Base-by-base conservation (phyloP, 106 monocot species). In the Xerophyta viscosa region DNA sequence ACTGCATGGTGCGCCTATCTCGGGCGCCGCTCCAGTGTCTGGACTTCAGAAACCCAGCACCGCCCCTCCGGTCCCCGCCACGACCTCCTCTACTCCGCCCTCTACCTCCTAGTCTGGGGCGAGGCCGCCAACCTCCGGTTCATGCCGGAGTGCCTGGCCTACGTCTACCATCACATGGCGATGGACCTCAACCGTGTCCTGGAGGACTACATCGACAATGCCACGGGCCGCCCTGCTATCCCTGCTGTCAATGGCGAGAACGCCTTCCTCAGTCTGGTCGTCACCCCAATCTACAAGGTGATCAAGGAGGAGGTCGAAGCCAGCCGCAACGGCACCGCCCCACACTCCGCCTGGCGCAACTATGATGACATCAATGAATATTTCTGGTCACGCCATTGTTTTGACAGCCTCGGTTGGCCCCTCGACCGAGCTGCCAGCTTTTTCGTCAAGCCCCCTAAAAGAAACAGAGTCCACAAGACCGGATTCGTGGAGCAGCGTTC, bases 401-500 rank as follows among this genome's bases (percentile, higher is more conserved):
- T 93, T 27, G 71, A 77, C 1, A 56, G 69, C 48, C 61, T 93
- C 20, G 60, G 72, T 0, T 93, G 93, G 93, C 93, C 93, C 0
- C 60, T 87, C 15, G 80, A 93, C 15, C 66, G 62, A 11, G 80
- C 87, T 37, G 63, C 60, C 47, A 71, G 59, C 56, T 93, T 93
- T 66, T 93, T 93, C 50, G 57, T 52, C 42, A 11, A 37, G 5
- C 72, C 75, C 8, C 72, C 75, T 13, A 64, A 43, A 27, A 56
- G 37, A 55, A 70, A 69, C 30, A 65, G 77, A 30, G 87, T 93
- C 17, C 37, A 77, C 31, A 93, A 93, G 70, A 93, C 87, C 2
- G 93, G 93, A 24, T 93, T 93, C 57, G 93, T 86, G 27, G 87
- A 93, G 77, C 76, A 83, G 61, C 76, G 93, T 12, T 77, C 87